phyloP scores from a whole-genome alignment of 1,284 basidiomycete genomes.

The Cryptococcus depauperatus region DNA sequence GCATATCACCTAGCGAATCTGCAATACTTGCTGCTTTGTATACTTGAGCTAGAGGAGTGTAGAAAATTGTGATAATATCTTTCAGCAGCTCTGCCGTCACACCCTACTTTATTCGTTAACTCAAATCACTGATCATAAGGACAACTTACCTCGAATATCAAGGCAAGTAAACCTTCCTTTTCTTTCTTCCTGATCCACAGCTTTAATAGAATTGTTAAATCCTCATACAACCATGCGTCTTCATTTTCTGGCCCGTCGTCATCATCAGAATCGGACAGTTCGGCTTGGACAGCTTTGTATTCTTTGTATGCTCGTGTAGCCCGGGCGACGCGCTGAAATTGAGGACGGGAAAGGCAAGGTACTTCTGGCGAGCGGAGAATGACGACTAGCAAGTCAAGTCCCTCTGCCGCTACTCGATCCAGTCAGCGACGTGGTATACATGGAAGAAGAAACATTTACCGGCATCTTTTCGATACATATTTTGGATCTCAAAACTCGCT shows the following conservation, averaged over 20 bases:
- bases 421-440: neutral
- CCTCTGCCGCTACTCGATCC: slow-evolving; percentile 53
- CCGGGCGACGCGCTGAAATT: slow-evolving; percentile 67
- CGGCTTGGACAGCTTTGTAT: slow-evolving; percentile 59
- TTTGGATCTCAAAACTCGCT: slow-evolving; percentile 79
- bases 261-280: slow-evolving; percentile 72
- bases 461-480: slow-evolving; percentile 68
- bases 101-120: too few relatives aligned
- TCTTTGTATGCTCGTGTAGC: slow-evolving; percentile 66
- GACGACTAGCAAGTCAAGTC: slow-evolving; percentile 68
- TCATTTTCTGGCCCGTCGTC: slow-evolving; percentile 87
- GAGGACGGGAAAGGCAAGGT: slow-evolving; percentile 62
- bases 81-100: slow-evolving; percentile 90
- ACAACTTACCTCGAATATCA: slow-evolving; percentile 79
- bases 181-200: slow-evolving; percentile 74
- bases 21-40: slow-evolving; percentile 96
- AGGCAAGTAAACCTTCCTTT: slow-evolving; percentile 82
- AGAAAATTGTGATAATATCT: slow-evolving; percentile 99
- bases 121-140: neutral
- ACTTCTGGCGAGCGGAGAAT: slow-evolving; percentile 74
- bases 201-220: slow-evolving; percentile 68
- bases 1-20: slow-evolving; percentile 84
- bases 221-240: slow-evolving; percentile 91
- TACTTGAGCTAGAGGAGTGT: slow-evolving; percentile 93
- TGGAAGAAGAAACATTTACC: slow-evolving; percentile 46